These are phyloP conservation scores for Leccinum variabile DNA, from an alignment of 1,284 basidiomycete genomes.

Conservation along the genomic window DNA sequence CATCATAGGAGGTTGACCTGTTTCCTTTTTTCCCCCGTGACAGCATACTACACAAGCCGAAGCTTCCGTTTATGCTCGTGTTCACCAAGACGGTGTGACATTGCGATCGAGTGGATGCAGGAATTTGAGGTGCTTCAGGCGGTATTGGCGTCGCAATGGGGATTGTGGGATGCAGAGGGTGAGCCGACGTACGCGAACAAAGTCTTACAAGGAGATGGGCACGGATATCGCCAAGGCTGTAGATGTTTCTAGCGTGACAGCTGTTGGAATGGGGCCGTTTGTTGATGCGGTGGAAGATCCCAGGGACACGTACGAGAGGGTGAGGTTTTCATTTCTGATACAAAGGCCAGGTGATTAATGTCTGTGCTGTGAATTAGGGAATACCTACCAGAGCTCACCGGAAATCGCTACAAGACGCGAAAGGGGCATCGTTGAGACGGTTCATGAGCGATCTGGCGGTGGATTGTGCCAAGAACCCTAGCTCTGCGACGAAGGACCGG, in stretches of 20 bases:
- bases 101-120: slow-evolving; percentile 97
- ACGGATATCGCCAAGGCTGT: slow-evolving; percentile 69
- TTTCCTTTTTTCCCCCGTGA: not conserved
- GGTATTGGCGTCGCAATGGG: slow-evolving; percentile 64
- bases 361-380: slow-evolving; percentile 51
- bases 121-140: slow-evolving; percentile 92
- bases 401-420: slow-evolving; percentile 63
- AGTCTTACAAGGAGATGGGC: slow-evolving; percentile 79
- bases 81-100: slow-evolving; percentile 97
- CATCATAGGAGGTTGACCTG: not conserved
- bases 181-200: slow-evolving; percentile 98
- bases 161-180: slow-evolving; percentile 76
- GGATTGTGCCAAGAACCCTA: slow-evolving; percentile 59
- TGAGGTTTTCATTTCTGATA: slow-evolving; percentile 38
- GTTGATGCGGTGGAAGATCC: slow-evolving; percentile 89
- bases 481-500: slow-evolving; percentile 48
- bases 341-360: slow-evolving; percentile 10
- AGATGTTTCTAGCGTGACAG: slow-evolving; percentile 94
- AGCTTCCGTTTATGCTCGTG: slow-evolving; percentile 94
- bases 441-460: slow-evolving; percentile 87
- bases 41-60: slow-evolving; percentile 98
- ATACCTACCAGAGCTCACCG: slow-evolving; percentile 88
- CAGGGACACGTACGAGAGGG: slow-evolving; percentile 83
- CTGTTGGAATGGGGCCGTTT: slow-evolving; percentile 88
- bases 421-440: slow-evolving; percentile 78